These are phyloP conservation scores for Debaryomyces sp. DNA, from an alignment of 1,139 yeast species.

Conservation along the genomic window DNA sequence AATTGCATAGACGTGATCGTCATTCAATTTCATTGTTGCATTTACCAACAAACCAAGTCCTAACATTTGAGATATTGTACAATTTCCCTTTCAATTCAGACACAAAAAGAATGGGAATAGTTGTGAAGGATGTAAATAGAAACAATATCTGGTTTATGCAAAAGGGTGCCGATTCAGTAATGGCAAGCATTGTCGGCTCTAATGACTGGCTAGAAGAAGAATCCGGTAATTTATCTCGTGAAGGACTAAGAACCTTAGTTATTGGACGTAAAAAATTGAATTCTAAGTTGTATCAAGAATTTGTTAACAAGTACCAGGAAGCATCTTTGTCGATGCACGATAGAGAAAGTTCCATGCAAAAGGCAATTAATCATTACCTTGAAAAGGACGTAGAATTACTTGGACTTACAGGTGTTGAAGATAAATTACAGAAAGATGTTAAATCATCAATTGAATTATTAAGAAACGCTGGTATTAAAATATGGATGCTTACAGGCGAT, in stretches of 20 bases:
- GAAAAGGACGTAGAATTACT: constrained; percentile 84
- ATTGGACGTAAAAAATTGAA: constrained; percentile 78
- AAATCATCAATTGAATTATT: constrained; percentile 89
- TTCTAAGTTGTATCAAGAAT: constrained; percentile 57
- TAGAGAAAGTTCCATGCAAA: constrained; percentile 75
- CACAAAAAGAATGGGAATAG: constrained; percentile 93
- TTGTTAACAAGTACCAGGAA: constrained; percentile 62
- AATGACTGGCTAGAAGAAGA: constrained; percentile 99
- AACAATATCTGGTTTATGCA: constrained; percentile 82
- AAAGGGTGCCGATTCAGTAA: constrained; percentile 97
- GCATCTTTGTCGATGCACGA: constrained; percentile 81
- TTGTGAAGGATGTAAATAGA: constrained; percentile 62
- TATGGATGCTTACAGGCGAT: constrained; percentile 99
- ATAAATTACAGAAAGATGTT: constrained; percentile 86
- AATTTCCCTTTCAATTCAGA: constrained; percentile 95
- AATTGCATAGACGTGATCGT: constrained; percentile 80
- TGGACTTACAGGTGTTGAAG: constrained; percentile 98
- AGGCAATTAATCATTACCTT: constrained; percentile 64
- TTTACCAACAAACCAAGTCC: constrained; percentile 52
- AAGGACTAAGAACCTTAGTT: constrained; percentile 93
- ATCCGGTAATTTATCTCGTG: constrained; percentile 96
- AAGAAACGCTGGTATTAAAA: constrained; percentile 94
- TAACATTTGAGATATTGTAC: constrained; percentile 70
- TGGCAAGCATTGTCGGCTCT: constrained; percentile 79
- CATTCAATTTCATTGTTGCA: constrained; percentile 70